A percentile compares a stretch with the other conserved stretches of the same genome.
Evolutionary conservation across 2,329 filamentous ascomycete species (phyloP).

Genomic region (Aspergillaceae sp.): DNA sequence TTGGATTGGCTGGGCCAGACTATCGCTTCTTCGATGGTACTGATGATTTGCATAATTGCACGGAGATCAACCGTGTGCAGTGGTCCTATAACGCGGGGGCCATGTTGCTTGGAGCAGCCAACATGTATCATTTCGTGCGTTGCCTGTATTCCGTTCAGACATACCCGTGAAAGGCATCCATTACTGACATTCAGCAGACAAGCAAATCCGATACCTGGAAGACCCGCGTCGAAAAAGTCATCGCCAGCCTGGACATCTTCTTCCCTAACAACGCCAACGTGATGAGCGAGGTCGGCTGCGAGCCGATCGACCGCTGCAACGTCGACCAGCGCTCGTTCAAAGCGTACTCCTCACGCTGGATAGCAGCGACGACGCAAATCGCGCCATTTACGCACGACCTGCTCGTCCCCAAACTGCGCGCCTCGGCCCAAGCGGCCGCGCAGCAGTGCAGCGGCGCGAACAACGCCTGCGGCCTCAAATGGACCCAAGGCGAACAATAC

Average conservation of each 20-base stretch:
- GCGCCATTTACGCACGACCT: constrained; percentile 45
- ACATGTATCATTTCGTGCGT: constrained; percentile 45
- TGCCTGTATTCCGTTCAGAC: neutral
- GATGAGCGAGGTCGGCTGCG: constrained; percentile 52
- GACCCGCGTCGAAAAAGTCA: constrained; percentile 42
- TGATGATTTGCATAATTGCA: constrained; percentile 42
- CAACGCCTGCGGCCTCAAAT: constrained; percentile 17
- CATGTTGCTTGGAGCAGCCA: constrained; percentile 44
- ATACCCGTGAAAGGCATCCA: neutral
- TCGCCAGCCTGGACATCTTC: constrained; percentile 46
- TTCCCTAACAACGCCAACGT: constrained; percentile 36
- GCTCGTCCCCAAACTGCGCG: constrained; percentile 43
- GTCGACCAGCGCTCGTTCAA: constrained; percentile 55
- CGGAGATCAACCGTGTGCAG: constrained; percentile 39
- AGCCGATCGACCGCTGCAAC: constrained; percentile 44
- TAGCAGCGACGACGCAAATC: constrained; percentile 46
- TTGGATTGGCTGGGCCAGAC: constrained; percentile 39
- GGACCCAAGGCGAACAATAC: constrained; percentile 41
- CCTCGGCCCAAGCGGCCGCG: constrained; percentile 29
- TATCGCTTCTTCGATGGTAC: constrained; percentile 47
- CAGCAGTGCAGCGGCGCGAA: constrained; percentile 16
- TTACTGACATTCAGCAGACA: constrained; percentile 13
- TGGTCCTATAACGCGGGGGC: constrained; percentile 49
- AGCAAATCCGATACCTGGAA: constrained; percentile 43
- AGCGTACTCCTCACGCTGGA: constrained; percentile 52